phyloP scores from a whole-genome alignment of 495 filamentous ascomycete genomes.

The Aspergillus panamensis region DNA sequence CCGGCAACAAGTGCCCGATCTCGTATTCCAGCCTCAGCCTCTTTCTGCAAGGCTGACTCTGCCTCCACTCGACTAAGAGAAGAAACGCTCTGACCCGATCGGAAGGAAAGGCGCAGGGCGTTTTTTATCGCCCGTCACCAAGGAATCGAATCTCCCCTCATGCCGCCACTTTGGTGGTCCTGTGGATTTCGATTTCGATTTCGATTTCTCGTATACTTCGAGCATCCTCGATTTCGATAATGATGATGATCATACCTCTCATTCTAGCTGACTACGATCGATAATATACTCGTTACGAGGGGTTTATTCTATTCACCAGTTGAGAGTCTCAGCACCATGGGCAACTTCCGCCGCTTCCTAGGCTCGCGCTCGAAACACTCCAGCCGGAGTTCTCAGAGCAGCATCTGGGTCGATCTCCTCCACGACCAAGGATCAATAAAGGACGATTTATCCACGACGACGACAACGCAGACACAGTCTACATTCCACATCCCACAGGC shows the following conservation, averaged over 20 bases:
- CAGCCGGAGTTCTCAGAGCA: not conserved
- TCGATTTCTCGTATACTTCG: not conserved
- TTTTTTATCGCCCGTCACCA: not conserved
- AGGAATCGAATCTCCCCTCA: not conserved
- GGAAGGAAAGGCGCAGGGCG: not conserved
- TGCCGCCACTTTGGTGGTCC: not conserved
- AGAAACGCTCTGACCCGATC: not conserved
- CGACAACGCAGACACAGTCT: not conserved
- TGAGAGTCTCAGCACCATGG: not conserved
- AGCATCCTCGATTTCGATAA: not conserved
- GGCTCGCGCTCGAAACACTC: not conserved
- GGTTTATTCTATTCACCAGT: not conserved
- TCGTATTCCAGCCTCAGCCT: not conserved
- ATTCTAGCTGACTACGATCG: not conserved
- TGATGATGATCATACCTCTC: not conserved
- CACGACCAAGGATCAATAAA: not conserved
- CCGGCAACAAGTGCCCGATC: not conserved
- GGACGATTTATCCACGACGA: not conserved
- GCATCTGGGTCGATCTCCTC: not conserved
- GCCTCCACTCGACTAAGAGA: not conserved
- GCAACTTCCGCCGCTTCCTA: not conserved
- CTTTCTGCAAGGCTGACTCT: not conserved
- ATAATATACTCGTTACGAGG: not conserved
- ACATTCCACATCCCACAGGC: not conserved
- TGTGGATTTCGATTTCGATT: not conserved